Evolutionary conservation across 768 basidiomycete species (phyloP).

Genomic region (Flagelloscypha sp.): DNA sequence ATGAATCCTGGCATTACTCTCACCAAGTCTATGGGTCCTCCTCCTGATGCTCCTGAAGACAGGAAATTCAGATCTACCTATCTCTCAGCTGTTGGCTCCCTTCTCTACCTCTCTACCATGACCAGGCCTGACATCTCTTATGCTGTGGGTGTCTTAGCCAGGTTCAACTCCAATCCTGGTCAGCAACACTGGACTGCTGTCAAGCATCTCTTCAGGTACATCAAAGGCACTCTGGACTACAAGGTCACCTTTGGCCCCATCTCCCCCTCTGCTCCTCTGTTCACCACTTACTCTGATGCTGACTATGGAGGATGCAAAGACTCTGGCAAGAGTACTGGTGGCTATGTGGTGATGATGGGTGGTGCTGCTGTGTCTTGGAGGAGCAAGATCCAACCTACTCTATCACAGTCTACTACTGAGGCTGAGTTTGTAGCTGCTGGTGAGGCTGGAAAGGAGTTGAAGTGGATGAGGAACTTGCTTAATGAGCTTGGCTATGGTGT

Average conservation of each 20-base stretch:
- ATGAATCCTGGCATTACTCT: conserved; percentile 19
- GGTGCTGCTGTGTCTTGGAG: conserved; percentile 29
- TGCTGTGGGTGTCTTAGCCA: conserved; percentile 13
- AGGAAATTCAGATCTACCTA: conserved; percentile 24
- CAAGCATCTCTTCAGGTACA: conserved; percentile 26
- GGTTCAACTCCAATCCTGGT: conserved; percentile 20
- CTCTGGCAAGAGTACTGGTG: conserved; percentile 25
- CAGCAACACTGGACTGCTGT: conserved; percentile 27
- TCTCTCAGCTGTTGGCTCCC: conserved; percentile 19
- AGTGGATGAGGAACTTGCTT: conserved; percentile 25
- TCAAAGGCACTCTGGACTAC: conserved; percentile 25
- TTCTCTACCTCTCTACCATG: conserved; percentile 20
- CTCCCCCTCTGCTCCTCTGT: conserved; percentile 6
- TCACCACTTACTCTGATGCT: conserved; percentile 20
- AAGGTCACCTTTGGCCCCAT: conserved; percentile 14
- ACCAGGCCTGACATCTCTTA: conserved; percentile 21
- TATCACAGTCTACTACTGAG: conserved; percentile 32
- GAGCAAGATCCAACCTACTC: conserved; percentile 27
- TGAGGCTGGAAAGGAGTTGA: conserved; percentile 21
- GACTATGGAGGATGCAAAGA: conserved; percentile 21
- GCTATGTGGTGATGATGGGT: conserved; percentile 27
- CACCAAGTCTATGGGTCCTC: conserved; percentile 12
- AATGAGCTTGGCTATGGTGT: conserved; percentile 16
- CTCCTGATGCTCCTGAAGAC: conserved; percentile 11
- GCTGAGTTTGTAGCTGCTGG: conserved; percentile 30